Evolutionary conservation across 2,329 filamentous ascomycete genomes (phyloP).

Genomic region (Teratosphaeria pseudoeucalypti): DNA sequence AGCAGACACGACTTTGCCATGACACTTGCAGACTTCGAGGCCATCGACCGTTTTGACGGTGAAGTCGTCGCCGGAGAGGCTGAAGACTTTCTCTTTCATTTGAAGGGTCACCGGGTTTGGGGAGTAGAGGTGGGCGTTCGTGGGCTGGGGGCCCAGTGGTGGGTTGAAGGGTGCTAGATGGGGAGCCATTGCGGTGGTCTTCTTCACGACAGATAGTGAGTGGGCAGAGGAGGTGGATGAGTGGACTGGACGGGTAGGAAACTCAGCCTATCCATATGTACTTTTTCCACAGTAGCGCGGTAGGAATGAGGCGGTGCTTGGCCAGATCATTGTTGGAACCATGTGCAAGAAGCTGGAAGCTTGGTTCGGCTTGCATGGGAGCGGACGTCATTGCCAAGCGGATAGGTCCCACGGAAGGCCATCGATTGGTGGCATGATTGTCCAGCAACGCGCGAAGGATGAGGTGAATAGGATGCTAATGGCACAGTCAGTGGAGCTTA

Average conservation of each 20-base stretch:
- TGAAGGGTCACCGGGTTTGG: constrained; percentile 36
- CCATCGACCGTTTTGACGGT: constrained; percentile 48
- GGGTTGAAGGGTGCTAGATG: constrained; percentile 17
- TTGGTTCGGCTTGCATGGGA: not conserved
- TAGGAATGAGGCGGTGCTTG: not conserved
- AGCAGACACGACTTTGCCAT: constrained; percentile 45
- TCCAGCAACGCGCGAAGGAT: not conserved
- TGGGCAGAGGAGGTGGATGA: not conserved
- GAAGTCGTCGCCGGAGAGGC: constrained; percentile 54
- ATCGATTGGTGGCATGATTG: no score
- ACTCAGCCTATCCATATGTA: not conserved
- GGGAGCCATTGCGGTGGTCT: constrained; percentile 7
- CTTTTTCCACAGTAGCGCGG: not conserved
- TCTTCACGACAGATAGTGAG: not conserved
- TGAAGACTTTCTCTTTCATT: constrained; percentile 52
- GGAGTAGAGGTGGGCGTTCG: constrained; percentile 16
- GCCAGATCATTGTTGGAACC: not conserved
- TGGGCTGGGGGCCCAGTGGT: constrained; percentile 21
- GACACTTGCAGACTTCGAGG: constrained; percentile 44
- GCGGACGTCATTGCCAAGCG: not conserved
- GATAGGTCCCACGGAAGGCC: not conserved
- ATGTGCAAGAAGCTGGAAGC: not conserved
- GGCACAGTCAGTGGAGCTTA: not conserved
- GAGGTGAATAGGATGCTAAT: not conserved
- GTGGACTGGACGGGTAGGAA: not conserved